phyloP scores from a whole-genome alignment of 2,329 filamentous ascomycete genomes.

The Alternaria gansuensis region DNA sequence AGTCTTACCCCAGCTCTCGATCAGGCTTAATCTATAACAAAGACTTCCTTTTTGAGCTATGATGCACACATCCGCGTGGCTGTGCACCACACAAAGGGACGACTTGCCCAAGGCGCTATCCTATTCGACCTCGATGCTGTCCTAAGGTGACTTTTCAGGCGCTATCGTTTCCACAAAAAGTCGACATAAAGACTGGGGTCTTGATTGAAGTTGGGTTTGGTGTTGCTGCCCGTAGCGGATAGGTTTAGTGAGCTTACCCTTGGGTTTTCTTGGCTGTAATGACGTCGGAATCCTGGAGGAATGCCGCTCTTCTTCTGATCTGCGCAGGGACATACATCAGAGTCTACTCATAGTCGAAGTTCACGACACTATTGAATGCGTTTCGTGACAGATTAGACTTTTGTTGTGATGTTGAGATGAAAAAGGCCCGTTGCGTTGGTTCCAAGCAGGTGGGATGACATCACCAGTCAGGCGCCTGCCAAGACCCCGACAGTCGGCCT shows the following conservation, averaged over 20 bases:
- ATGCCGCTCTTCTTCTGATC: neutral
- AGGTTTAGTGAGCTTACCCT: neutral
- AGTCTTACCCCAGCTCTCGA: constrained; percentile 15
- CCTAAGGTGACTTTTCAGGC: constrained; percentile 1
- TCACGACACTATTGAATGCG: neutral
- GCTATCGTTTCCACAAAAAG: constrained; percentile 1
- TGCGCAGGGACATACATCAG: neutral
- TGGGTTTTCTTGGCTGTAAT: neutral
- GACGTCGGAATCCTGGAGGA: neutral
- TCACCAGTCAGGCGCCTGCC: constrained; percentile 10
- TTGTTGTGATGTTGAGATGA: neutral
- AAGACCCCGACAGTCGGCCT: constrained; percentile 15
- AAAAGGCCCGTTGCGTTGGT: neutral
- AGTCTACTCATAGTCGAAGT: neutral
- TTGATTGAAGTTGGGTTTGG: neutral
- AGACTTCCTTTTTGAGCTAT: constrained; percentile 19
- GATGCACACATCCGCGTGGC: constrained; percentile 18
- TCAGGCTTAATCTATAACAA: constrained; percentile 18
- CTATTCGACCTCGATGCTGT: neutral
- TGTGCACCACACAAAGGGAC: constrained; percentile 19
- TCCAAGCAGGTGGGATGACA: constrained; percentile 5
- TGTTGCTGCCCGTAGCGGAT: neutral
- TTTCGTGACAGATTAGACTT: neutral
- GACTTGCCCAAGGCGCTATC: constrained; percentile 10
- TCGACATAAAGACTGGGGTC: neutral